phyloP scores from a whole-genome alignment of 176 grass and related monocot species.

The Triticum urartu region DNA sequence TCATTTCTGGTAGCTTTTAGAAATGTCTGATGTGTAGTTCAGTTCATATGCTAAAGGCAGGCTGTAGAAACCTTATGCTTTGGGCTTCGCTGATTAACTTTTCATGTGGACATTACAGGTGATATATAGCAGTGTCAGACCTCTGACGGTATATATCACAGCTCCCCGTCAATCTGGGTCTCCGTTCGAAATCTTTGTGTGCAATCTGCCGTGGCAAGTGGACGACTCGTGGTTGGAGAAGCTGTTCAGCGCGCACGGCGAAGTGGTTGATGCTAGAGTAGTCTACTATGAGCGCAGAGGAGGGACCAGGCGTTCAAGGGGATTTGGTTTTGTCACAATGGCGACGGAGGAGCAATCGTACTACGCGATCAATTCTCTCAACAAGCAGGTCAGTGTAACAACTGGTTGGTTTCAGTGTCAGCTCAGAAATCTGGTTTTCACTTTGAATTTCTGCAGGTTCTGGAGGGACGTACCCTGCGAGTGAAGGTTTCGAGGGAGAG shows the following conservation, averaged over 20 bases:
- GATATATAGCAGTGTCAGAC: slow-evolving; percentile 39
- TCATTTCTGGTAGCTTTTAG: too few relatives aligned
- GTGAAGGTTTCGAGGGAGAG: not conserved
- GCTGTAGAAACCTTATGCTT: not conserved
- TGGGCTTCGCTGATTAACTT: not conserved
- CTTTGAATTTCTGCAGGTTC: not conserved
- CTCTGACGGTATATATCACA: slow-evolving; percentile 45
- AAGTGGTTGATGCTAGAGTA: slow-evolving; percentile 75
- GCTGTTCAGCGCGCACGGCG: slow-evolving; percentile 71
- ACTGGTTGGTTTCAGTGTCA: not conserved
- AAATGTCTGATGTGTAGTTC: not conserved
- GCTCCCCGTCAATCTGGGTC: not conserved
- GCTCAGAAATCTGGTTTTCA: too few relatives aligned
- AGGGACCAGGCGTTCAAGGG: slow-evolving; percentile 56
- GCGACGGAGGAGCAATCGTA: slow-evolving; percentile 61
- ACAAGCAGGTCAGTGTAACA: slow-evolving; percentile 65
- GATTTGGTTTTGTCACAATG: slow-evolving; percentile 91
- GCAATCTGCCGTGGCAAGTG: slow-evolving; percentile 80
- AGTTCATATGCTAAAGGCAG: not conserved
- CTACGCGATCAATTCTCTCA: slow-evolving; percentile 79
- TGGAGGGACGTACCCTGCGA: not conserved
- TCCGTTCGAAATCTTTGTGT: slow-evolving; percentile 63
- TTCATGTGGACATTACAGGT: slow-evolving; percentile 41
- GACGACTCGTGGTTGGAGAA: slow-evolving; percentile 67
- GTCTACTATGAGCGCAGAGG: slow-evolving; percentile 55